These are phyloP conservation scores for Venturia nashicola DNA, from an alignment of 2,329 filamentous ascomycete species.

Conservation along the genomic window DNA sequence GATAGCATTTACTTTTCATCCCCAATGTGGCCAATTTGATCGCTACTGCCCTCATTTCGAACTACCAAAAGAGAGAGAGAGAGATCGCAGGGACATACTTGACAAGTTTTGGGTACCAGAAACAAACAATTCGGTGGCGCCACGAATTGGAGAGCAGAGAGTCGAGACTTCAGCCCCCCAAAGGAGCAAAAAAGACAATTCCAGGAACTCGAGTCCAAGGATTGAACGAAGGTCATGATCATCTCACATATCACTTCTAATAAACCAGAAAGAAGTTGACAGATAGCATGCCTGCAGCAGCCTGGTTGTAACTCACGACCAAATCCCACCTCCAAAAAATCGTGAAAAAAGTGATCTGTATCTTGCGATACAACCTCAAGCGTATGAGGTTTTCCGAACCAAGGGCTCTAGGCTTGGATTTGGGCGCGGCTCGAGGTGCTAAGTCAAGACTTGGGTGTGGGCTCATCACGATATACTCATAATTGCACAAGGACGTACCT, in stretches of 20 bases:
- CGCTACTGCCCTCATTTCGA: too few relatives aligned
- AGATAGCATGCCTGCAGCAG: not conserved
- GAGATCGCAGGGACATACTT: too few relatives aligned
- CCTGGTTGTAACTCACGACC: not conserved
- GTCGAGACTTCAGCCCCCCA: not conserved
- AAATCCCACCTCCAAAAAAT: not conserved
- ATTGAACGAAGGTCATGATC: not conserved
- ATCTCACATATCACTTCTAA: not conserved
- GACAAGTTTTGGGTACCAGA: too few relatives aligned
- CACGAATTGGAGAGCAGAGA: not conserved
- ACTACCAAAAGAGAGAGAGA: too few relatives aligned
- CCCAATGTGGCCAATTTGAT: too few relatives aligned
- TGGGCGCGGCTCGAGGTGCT: not conserved
- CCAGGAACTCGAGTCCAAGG: not conserved
- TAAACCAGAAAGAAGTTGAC: too few relatives aligned
- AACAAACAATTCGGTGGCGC: too few relatives aligned
- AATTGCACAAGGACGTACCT: not conserved
- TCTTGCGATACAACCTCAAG: not conserved
- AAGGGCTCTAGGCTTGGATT: not conserved
- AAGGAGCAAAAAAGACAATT: not conserved
- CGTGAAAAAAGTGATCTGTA: not conserved
- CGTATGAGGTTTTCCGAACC: not conserved
- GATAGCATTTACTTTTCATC: too few relatives aligned
- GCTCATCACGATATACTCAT: not conserved
- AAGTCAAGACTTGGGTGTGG: not conserved